Percentiles rank a stretch among this genome's conserved stretches.
These are phyloP conservation scores for Ustilago tritici DNA, from an alignment of 1,284 basidiomycete species.

Conservation along the genomic window DNA sequence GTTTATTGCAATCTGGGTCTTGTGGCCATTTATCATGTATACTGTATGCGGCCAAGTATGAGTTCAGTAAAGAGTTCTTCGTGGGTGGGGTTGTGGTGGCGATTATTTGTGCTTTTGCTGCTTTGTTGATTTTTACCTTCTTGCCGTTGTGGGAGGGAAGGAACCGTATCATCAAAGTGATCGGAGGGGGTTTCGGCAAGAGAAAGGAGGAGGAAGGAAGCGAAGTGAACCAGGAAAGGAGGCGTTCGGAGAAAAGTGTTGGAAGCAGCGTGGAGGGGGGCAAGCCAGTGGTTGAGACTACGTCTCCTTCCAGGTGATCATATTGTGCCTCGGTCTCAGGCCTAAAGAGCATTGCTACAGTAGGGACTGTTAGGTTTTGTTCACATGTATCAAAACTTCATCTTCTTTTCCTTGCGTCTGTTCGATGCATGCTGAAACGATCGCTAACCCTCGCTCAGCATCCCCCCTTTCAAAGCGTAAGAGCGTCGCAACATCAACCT, in stretches of 20 bases:
- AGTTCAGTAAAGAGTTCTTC: slow-evolving; percentile 61
- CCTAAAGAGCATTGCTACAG: no score
- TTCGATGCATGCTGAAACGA: no score
- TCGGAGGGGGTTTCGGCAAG: slow-evolving; percentile 2
- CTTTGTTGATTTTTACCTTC: slow-evolving; percentile 45
- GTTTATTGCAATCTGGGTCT: slow-evolving; percentile 61
- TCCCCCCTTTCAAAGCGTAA: no score
- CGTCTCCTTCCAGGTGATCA: slow-evolving; percentile 2
- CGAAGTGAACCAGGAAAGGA: slow-evolving; percentile 1
- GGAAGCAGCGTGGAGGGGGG: not conserved
- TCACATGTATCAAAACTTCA: no score
- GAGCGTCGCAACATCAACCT: no score
- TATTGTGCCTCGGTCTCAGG: slow-evolving; percentile 6
- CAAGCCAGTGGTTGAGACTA: not conserved
- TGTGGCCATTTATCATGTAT: slow-evolving; percentile 68
- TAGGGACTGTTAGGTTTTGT: no score
- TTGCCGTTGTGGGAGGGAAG: slow-evolving; percentile 45
- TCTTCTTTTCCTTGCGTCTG: no score
- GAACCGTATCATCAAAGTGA: slow-evolving; percentile 17
- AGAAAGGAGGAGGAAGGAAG: not conserved
- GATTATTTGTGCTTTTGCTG: slow-evolving; percentile 61
- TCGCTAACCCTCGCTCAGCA: no score
- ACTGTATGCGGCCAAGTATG: slow-evolving; percentile 65
- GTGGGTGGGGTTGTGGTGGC: slow-evolving; percentile 63
- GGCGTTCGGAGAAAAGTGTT: not conserved